phyloP scores from a whole-genome alignment of 176 grass and related monocot genomes.

The Oryza meridionalis region DNA sequence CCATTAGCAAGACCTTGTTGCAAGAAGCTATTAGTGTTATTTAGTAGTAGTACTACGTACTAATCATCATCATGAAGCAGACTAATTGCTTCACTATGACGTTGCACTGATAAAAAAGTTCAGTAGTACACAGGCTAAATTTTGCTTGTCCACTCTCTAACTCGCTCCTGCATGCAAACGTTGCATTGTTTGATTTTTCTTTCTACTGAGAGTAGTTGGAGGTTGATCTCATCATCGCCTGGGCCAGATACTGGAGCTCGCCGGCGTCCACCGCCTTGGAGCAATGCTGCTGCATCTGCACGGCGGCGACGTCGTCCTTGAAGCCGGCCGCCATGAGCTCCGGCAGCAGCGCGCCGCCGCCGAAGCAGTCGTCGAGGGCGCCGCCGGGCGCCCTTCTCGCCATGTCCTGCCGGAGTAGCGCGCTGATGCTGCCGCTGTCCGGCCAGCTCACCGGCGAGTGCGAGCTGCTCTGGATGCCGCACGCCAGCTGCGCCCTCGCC shows the following conservation, averaged over 20 bases:
- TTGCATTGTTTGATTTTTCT: no score
- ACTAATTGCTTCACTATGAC: conserved; percentile 11
- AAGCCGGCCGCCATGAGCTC: conserved; percentile 49
- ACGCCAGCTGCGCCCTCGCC: conserved; percentile 74
- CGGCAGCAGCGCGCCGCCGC: conserved; percentile 25
- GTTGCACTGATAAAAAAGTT: conserved; percentile 35
- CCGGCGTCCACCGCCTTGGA: conserved; percentile 60
- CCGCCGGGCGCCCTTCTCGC: conserved; percentile 39
- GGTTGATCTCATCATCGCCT: conserved; percentile 76
- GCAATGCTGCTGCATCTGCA: conserved; percentile 74
- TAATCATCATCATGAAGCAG: conserved; percentile 28
- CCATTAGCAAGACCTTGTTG: background rate
- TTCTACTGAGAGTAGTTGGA: conserved; percentile 60
- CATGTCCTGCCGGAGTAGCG: conserved; percentile 38
- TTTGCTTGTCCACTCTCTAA: conserved; percentile 20
- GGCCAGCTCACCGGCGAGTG: conserved; percentile 36
- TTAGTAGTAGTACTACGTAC: conserved; percentile 3
- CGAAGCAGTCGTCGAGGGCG: conserved; percentile 24
- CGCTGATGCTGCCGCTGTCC: conserved; percentile 42
- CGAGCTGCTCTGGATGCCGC: conserved; percentile 42
- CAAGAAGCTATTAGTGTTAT: conserved; percentile 25
- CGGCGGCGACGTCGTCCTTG: conserved; percentile 52
- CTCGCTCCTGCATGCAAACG: conserved; percentile 2
- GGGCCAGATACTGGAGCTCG: conserved; percentile 86
- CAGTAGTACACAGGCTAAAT: conserved; percentile 52